Percentiles rank a stretch among this genome's conserved stretches.
These are phyloP conservation scores for Triangularia setosa DNA, from an alignment of 2,329 filamentous ascomycete genomes.

Conservation along the genomic window DNA sequence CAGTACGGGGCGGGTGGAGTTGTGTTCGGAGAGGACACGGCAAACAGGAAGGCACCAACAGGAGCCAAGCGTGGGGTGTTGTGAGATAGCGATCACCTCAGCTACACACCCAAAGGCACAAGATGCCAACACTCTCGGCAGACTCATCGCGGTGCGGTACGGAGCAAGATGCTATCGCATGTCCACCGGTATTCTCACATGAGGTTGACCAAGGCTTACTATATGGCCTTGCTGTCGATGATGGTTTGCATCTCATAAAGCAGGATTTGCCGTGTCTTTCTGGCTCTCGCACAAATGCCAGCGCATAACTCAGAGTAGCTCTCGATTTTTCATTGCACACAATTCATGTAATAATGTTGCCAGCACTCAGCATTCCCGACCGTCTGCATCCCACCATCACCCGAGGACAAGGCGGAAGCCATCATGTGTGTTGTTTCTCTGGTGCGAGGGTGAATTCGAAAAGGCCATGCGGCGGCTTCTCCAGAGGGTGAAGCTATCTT, in stretches of 20 bases:
- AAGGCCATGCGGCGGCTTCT: background rate
- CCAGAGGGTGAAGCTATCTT: background rate
- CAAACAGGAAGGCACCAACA: slow-evolving; percentile 13
- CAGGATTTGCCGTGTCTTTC: background rate
- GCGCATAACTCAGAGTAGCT: background rate
- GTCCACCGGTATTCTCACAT: background rate
- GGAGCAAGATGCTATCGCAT: background rate
- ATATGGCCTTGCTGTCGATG: background rate
- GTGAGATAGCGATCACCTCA: slow-evolving; percentile 10
- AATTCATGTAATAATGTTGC: background rate
- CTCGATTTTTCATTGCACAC: background rate
- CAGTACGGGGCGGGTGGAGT: slow-evolving; percentile 12
- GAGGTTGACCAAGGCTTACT: background rate
- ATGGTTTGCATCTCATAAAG: background rate
- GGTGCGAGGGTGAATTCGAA: background rate
- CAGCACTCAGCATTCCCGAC: background rate
- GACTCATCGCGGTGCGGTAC: background rate
- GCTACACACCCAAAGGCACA: slow-evolving; percentile 9
- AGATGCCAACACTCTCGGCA: slow-evolving; percentile 2
- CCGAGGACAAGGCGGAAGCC: background rate
- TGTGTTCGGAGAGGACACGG: slow-evolving; percentile 9
- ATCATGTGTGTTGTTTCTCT: background rate
- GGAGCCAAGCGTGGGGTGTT: slow-evolving; percentile 16
- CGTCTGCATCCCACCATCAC: background rate
- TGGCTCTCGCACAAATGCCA: background rate